Evolutionary conservation across 176 grass and related monocot species (phyloP).

Genomic region (barley (Hordeum vulgare)): MorexV3_pseudomolecules_assembly NC_058521.1:329385808-329386307

Average conservation of each 20-base stretch:
- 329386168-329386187: constrained; percentile 50
- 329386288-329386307: constrained; percentile 19
- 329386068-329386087: no score
- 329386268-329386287: constrained; percentile 93
- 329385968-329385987: not conserved
- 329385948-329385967: not conserved
- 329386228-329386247: constrained; percentile 93
- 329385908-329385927: not conserved
- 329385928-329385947: not conserved
- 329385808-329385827: not conserved
- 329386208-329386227: constrained; percentile 95
- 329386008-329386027: not conserved
- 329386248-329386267: constrained; percentile 91
- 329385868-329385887: constrained; percentile 1
- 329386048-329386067: not conserved
- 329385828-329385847: not conserved
- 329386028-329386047: not conserved
- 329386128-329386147: not conserved
- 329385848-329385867: not conserved
- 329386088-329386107: no score
- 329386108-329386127: no score
- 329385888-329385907: not conserved
- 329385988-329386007: not conserved
- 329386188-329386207: constrained; percentile 98
- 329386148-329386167: not conserved